These are phyloP conservation scores for Apiosordaria backusii DNA, from an alignment of 495 filamentous ascomycete genomes.

Conservation along the genomic window DNA sequence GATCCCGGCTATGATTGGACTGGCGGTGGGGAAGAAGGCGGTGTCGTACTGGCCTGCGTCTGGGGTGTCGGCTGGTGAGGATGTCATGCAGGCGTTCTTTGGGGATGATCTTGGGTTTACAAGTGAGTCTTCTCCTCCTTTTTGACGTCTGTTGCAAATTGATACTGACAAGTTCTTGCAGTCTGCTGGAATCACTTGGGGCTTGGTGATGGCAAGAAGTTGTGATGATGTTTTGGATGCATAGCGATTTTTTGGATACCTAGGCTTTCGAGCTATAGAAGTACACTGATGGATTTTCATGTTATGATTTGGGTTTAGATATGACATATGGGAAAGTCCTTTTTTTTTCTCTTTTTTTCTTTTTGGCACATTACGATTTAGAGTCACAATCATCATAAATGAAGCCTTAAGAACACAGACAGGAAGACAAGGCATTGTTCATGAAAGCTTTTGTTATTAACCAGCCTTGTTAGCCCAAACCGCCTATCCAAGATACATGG, in stretches of 20 bases:
- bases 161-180: constrained; percentile 26
- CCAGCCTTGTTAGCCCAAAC: neutral
- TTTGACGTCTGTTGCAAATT: neutral
- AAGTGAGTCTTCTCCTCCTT: constrained; percentile 36
- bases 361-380: neutral
- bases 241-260: neutral
- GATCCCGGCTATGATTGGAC: constrained; percentile 59
- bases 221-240: neutral
- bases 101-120: constrained; percentile 62
- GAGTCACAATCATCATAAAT: neutral
- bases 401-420: neutral
- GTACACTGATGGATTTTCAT: neutral
- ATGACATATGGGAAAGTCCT: neutral
- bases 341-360: neutral
- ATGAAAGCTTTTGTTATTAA: neutral
- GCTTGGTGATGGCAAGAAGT: constrained; percentile 36
- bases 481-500: neutral
- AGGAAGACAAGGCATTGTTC: neutral
- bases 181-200: constrained; percentile 57
- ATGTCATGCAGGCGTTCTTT: constrained; percentile 59
- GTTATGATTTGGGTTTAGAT: constrained; percentile 5
- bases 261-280: no score
- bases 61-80: constrained; percentile 53
- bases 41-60: constrained; percentile 53
- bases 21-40: constrained; percentile 63